Evolutionary conservation across 441 rosid genomes (phyloP).

Genomic region (Pelargonium citronellum): DNA sequence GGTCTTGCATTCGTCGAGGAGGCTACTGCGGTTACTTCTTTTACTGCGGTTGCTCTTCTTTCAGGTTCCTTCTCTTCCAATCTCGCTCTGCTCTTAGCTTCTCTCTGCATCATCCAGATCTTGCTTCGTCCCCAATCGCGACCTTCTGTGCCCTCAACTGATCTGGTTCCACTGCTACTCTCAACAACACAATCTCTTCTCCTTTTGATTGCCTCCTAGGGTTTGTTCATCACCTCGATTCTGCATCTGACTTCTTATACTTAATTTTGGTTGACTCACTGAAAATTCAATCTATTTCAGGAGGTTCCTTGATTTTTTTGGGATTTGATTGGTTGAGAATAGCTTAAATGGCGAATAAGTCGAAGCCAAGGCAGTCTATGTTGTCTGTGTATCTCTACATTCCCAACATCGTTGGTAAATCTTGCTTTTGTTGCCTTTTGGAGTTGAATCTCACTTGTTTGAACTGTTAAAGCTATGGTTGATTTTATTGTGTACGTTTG

Average conservation of each 20-base stretch:
- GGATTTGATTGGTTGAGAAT: neutral
- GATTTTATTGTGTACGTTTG: constrained; percentile 4
- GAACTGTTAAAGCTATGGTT: constrained; percentile 3
- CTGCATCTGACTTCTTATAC: neutral
- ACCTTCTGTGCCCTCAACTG: neutral
- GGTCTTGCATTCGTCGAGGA: neutral
- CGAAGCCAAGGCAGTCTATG: constrained; percentile 44
- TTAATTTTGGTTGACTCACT: neutral
- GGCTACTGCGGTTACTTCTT: neutral
- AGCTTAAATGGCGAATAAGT: constrained; percentile 50
- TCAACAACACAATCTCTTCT: neutral
- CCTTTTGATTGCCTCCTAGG: neutral
- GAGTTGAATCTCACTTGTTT: neutral
- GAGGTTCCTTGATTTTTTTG: constrained; percentile 6
- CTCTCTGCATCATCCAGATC: neutral
- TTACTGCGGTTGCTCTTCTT: neutral
- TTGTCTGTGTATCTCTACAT: constrained; percentile 71
- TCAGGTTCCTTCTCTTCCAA: neutral
- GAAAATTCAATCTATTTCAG: constrained; percentile 20
- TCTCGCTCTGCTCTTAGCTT: neutral
- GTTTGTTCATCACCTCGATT: neutral
- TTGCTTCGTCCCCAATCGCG: neutral
- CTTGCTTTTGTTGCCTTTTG: neutral
- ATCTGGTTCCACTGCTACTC: neutral
- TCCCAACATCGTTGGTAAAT: constrained; percentile 77